Percentiles rank a stretch among this genome's conserved stretches.
Conservation (phyloP, 2,329 filamentous ascomycete genomes). For the Beauveria rudraprayagi region DNA sequence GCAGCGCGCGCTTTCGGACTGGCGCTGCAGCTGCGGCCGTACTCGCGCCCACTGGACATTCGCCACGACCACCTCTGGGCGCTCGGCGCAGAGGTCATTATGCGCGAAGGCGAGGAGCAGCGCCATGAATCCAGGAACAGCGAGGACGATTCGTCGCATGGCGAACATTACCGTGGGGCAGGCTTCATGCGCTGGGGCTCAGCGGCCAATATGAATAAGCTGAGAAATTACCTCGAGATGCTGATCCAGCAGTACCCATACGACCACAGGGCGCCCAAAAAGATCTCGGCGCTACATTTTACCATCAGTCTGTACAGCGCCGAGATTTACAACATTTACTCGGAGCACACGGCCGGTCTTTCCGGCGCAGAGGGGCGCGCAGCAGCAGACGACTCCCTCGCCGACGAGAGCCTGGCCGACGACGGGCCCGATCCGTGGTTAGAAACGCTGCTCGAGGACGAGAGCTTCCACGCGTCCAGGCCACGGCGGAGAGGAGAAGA, state of each 20-base stretch:
- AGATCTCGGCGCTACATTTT: conserved; percentile 63
- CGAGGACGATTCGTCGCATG: neutral
- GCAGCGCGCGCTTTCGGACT: conserved; percentile 70
- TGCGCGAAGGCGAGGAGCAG: conserved; percentile 46
- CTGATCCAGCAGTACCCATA: conserved; percentile 72
- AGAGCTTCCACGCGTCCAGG: conserved; percentile 10
- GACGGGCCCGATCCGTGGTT: neutral
- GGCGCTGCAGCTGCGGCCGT: conserved; percentile 49
- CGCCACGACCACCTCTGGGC: conserved; percentile 67
- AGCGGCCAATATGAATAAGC: conserved; percentile 35
- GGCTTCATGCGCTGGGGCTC: conserved; percentile 32
- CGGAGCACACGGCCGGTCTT: conserved; percentile 44
- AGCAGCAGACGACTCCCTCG: neutral
- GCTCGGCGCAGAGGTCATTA: conserved; percentile 74
- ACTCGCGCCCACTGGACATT: conserved; percentile 51
- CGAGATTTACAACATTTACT: conserved; percentile 69
- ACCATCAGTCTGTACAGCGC: conserved; percentile 73
- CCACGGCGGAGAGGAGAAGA: neutral
- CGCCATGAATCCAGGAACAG: conserved; percentile 6
- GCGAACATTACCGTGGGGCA: neutral
- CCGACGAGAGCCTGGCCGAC: neutral
- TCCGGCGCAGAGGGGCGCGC: conserved; percentile 25
- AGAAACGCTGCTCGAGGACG: conserved; percentile 7
- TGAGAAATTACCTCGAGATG: conserved; percentile 62
- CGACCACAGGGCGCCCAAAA: conserved; percentile 49